phyloP scores from a whole-genome alignment of 371 early-diverging fungal genomes.

The Mucor piriformis region DNA sequence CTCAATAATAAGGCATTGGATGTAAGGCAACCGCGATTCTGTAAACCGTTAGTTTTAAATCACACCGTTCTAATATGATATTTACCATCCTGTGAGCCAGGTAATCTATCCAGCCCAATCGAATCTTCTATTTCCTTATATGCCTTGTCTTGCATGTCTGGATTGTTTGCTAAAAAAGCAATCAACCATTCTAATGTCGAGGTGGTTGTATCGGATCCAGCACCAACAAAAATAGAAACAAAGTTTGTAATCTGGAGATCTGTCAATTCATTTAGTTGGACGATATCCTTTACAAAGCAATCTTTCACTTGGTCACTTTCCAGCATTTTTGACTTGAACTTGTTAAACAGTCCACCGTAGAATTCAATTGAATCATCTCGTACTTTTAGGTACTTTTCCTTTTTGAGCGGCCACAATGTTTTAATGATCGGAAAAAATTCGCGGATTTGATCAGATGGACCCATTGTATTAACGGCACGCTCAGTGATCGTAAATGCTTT shows the following conservation, averaged over 20 bases:
- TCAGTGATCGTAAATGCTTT: constrained; percentile 44
- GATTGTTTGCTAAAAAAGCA: constrained; percentile 44
- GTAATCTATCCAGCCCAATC: constrained; percentile 40
- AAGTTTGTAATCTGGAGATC: constrained; percentile 41
- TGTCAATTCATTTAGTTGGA: constrained; percentile 30
- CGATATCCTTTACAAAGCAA: constrained; percentile 47
- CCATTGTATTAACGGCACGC: constrained; percentile 29
- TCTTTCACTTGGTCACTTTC: constrained; percentile 19
- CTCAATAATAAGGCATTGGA: constrained; percentile 55
- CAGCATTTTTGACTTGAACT: constrained; percentile 19
- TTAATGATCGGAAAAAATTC: constrained; percentile 52
- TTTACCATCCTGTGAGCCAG: constrained; percentile 41
- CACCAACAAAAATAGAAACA: constrained; percentile 45
- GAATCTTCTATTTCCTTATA: constrained; percentile 39
- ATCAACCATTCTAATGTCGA: constrained; percentile 50
- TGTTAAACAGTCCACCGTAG: constrained; percentile 32
- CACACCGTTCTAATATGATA: not conserved
- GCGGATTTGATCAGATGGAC: constrained; percentile 41
- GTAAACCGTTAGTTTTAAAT: not conserved
- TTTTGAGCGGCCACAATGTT: constrained; percentile 22
- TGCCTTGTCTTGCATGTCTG: constrained; percentile 45
- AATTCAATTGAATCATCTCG: constrained; percentile 26
- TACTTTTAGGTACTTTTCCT: constrained; percentile 15
- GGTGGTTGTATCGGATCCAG: constrained; percentile 52
- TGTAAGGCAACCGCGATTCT: constrained; percentile 37